These are phyloP conservation scores for Aspergillus hiratsukae DNA, from an alignment of 2,329 filamentous ascomycete species.

Conservation along the genomic window DNA sequence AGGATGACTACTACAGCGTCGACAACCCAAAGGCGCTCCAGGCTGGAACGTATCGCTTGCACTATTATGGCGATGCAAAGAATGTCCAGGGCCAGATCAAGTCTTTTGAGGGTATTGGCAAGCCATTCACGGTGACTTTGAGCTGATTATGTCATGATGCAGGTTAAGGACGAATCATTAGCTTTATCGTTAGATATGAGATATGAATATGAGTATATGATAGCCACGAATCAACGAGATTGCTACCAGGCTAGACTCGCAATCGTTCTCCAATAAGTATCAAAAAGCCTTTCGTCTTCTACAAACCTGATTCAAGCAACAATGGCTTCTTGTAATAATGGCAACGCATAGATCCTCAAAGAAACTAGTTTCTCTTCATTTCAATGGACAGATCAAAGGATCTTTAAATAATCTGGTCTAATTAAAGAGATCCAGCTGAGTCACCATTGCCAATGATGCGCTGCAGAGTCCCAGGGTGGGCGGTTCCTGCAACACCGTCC, in stretches of 20 bases:
- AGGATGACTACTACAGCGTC: conserved; percentile 47
- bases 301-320: too few relatives aligned
- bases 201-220: conserved; percentile 1
- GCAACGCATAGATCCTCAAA: not conserved
- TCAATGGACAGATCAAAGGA: not conserved
- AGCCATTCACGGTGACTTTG: conserved; percentile 34
- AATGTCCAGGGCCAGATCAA: conserved; percentile 56
- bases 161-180: not conserved
- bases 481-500: not conserved
- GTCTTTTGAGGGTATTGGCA: conserved; percentile 65
- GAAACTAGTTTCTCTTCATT: not conserved
- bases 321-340: not conserved
- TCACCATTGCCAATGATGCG: not conserved
- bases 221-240: not conserved
- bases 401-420: not conserved
- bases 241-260: too few relatives aligned
- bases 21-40: conserved; percentile 31
- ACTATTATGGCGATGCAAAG: conserved; percentile 83
- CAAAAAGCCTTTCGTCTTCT: too few relatives aligned
- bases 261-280: too few relatives aligned
- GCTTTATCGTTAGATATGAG: not conserved
- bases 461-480: not conserved
- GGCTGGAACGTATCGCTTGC: conserved; percentile 68
- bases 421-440: not conserved
- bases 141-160: not conserved